Evolutionary conservation across 148 eudicot genomes (phyloP).

Genomic region (Arbutus unedo): DNA sequence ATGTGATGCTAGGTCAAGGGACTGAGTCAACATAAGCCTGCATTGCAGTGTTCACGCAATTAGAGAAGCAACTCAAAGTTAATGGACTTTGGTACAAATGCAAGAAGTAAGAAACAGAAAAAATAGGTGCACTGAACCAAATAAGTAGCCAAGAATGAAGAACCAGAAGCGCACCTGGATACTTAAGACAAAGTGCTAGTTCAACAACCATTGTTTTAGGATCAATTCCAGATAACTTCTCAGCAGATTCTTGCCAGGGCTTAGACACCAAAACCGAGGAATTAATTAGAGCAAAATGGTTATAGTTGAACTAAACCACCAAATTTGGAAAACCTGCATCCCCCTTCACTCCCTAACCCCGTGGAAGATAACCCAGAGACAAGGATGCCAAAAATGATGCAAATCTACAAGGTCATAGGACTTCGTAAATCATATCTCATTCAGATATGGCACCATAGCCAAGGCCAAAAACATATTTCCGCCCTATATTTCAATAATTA

Average conservation of each 20-base stretch:
- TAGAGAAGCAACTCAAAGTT: slow-evolving; percentile 10
- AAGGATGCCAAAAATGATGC: not conserved
- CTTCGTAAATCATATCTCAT: no score
- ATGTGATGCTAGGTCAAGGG: slow-evolving; percentile 95
- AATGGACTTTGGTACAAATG: not conserved
- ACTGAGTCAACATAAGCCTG: slow-evolving; percentile 99
- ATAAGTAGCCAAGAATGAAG: not conserved
- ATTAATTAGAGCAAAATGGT: slow-evolving; percentile 59
- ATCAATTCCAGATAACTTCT: slow-evolving; percentile 63
- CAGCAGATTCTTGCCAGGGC: slow-evolving; percentile 90
- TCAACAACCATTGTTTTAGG: slow-evolving; percentile 96
- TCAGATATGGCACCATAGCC: not conserved
- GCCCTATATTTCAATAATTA: not conserved
- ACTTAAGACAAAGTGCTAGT: slow-evolving; percentile 62
- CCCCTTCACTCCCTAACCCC: not conserved
- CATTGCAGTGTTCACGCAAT: slow-evolving; percentile 12
- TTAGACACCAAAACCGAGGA: slow-evolving; percentile 81
- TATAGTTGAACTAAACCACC: not conserved
- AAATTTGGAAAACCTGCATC: no score
- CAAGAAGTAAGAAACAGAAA: not conserved
- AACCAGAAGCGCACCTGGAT: slow-evolving; percentile 63
- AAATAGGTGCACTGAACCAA: not conserved
- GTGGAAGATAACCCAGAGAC: slow-evolving; percentile 8
- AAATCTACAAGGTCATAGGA: slow-evolving; percentile 13
- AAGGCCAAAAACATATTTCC: not conserved